Evolutionary conservation across 805 yeast species (phyloP).

Genomic region (Metschnikowia anglica): DNA sequence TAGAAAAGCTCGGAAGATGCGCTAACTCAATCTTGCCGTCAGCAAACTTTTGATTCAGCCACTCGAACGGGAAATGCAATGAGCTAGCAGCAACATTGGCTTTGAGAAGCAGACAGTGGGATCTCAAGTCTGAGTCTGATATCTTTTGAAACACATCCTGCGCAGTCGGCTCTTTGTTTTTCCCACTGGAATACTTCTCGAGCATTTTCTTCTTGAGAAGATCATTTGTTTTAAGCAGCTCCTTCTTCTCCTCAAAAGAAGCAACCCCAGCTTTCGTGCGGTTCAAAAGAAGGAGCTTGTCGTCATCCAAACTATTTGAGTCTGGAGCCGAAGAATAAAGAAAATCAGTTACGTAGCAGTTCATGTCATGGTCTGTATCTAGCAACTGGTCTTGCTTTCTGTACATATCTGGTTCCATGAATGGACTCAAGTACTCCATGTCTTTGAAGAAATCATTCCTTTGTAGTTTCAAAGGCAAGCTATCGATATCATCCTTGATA

Average conservation of each 20-base stretch:
- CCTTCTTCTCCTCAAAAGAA: constrained; percentile 2
- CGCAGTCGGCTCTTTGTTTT: constrained; percentile 6
- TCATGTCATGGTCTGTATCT: constrained; percentile 27
- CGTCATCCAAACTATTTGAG: constrained; percentile 6
- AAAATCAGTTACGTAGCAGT: constrained; percentile 31
- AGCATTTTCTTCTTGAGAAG: constrained; percentile 1
- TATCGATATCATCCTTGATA: constrained; percentile 59
- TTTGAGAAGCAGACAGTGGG: constrained; percentile 3
- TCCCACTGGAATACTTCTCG: not conserved
- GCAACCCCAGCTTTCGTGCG: not conserved
- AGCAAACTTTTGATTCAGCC: constrained; percentile 28
- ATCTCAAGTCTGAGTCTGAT: not conserved
- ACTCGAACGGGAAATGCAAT: constrained; percentile 1
- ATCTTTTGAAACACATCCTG: constrained; percentile 6
- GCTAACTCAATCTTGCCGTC: constrained; percentile 36
- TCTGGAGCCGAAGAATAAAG: constrained; percentile 23
- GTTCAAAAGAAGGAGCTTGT: constrained; percentile 3
- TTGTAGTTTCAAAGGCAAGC: constrained; percentile 54
- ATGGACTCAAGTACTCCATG: constrained; percentile 53
- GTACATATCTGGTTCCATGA: constrained; percentile 31
- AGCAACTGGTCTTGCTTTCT: constrained; percentile 45
- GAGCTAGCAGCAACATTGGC: not conserved
- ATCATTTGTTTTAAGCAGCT: not conserved
- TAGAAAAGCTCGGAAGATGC: constrained; percentile 20
- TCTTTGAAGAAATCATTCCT: constrained; percentile 51